Conservation (phyloP, 768 basidiomycete species). For the Tylopilus intermedius region DNA sequence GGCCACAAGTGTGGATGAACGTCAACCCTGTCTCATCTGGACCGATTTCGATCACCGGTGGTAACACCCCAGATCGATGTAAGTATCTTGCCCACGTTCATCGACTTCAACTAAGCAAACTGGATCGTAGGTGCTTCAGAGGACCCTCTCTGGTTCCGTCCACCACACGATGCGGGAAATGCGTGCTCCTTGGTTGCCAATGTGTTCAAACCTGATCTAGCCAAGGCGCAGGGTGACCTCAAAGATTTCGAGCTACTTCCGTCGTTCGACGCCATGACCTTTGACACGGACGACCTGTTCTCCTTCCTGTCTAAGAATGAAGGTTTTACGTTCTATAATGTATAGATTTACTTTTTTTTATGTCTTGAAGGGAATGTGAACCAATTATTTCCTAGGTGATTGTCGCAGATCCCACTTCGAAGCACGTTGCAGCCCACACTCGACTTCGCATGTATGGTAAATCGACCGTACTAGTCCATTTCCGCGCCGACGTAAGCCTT, state of each 20-base stretch:
- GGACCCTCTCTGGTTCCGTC: not conserved
- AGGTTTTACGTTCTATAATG: conserved; percentile 5
- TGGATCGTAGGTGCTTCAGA: not conserved
- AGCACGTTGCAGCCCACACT: conserved; percentile 4
- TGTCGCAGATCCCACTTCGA: conserved; percentile 9
- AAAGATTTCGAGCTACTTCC: not conserved
- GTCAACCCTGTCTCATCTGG: not conserved
- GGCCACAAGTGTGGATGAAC: not conserved
- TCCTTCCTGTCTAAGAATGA: not conserved
- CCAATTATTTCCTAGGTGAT: not conserved
- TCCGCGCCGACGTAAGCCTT: not conserved
- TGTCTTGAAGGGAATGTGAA: not conserved
- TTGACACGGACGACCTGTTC: not conserved
- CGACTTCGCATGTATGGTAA: conserved; percentile 6
- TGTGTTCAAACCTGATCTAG: not conserved
- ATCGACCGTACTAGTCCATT: not conserved
- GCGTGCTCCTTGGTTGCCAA: conserved; percentile 6
- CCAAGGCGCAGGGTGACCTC: not conserved
- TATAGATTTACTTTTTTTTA: not conserved
- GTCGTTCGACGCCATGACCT: no score
- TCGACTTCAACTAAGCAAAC: not conserved
- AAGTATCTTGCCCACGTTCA: not conserved
- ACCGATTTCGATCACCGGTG: not conserved
- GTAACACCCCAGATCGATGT: not conserved
- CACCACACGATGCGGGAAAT: conserved; percentile 1